phyloP scores from a whole-genome alignment of 164 flowering plant genomes.

The Dillenia turbinata region DNA sequence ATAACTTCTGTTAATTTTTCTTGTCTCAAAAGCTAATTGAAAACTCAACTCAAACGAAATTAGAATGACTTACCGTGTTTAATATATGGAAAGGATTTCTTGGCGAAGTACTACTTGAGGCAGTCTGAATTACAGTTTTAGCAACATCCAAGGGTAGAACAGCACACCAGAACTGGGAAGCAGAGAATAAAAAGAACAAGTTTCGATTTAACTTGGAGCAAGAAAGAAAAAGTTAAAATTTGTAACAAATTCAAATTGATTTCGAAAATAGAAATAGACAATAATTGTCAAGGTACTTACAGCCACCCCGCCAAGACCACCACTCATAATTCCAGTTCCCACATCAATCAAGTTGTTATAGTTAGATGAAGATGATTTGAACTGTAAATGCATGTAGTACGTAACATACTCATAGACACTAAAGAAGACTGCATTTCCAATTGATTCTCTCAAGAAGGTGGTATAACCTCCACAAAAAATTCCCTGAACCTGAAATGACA shows the following conservation, averaged over 20 bases:
- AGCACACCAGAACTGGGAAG: conserved; percentile 68
- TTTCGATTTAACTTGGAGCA: no score
- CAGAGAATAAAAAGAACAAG: neutral
- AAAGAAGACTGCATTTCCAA: conserved; percentile 78
- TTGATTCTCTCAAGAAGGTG: conserved; percentile 74
- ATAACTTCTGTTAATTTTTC: no score
- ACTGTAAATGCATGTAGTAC: conserved; percentile 53
- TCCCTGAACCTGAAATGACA: conserved; percentile 60
- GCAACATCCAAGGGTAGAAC: conserved; percentile 89
- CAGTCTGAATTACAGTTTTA: conserved; percentile 80
- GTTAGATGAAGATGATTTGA: conserved; percentile 39
- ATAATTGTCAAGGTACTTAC: conserved; percentile 39
- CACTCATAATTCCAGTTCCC: conserved; percentile 76
- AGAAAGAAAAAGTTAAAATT: conserved; percentile 4
- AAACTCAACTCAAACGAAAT: neutral
- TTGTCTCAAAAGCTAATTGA: no score
- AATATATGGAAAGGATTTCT: conserved; percentile 64
- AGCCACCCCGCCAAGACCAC: conserved; percentile 87
- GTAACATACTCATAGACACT: conserved; percentile 69
- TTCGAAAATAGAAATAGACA: conserved; percentile 2
- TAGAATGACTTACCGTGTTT: conserved; percentile 39
- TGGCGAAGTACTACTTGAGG: conserved; percentile 37
- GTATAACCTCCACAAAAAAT: conserved; percentile 76
- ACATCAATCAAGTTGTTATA: conserved; percentile 49
- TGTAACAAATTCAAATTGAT: conserved; percentile 1